Conservation (phyloP, 2,329 filamentous ascomycete species). For the Cylindrodendrum hubeiense region DNA sequence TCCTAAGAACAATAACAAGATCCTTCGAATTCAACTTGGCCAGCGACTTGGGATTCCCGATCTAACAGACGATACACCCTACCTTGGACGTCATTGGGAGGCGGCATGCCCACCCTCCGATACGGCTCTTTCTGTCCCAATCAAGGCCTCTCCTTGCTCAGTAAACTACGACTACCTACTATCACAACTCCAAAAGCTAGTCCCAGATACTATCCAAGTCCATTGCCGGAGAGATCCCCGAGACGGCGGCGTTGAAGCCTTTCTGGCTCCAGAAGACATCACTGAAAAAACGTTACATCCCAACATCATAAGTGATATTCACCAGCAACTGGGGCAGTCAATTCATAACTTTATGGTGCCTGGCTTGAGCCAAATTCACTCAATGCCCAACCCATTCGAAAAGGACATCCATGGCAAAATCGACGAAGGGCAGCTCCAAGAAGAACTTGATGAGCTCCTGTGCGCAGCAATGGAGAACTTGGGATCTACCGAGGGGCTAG, state of each 20-base stretch:
- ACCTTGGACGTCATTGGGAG: constrained; percentile 61
- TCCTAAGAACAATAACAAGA: constrained; percentile 68
- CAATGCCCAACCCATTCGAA: constrained; percentile 51
- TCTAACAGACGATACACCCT: constrained; percentile 58
- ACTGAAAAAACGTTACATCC: constrained; percentile 6
- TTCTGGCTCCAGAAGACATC: constrained; percentile 37
- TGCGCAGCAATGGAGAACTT: constrained; percentile 39
- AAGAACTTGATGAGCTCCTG: constrained; percentile 44
- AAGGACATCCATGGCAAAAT: constrained; percentile 46
- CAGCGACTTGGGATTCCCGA: constrained; percentile 60
- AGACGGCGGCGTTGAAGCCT: constrained; percentile 30
- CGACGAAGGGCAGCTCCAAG: constrained; percentile 52
- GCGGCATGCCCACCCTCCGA: constrained; percentile 62
- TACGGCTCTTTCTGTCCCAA: constrained; percentile 57
- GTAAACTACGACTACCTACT: constrained; percentile 48
- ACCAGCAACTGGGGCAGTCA: constrained; percentile 20
- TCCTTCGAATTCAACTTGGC: constrained; percentile 64
- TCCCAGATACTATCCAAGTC: constrained; percentile 33
- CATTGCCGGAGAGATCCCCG: constrained; percentile 25
- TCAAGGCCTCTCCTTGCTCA: constrained; percentile 50
- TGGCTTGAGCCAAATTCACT: constrained; percentile 46
- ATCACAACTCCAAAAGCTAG: constrained; percentile 35
- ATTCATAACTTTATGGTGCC: constrained; percentile 55
- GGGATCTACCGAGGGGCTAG: constrained; percentile 50
- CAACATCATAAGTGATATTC: constrained; percentile 28